phyloP scores from a whole-genome alignment of 805 yeast genomes.

The Pichia phayaonensis region DNA sequence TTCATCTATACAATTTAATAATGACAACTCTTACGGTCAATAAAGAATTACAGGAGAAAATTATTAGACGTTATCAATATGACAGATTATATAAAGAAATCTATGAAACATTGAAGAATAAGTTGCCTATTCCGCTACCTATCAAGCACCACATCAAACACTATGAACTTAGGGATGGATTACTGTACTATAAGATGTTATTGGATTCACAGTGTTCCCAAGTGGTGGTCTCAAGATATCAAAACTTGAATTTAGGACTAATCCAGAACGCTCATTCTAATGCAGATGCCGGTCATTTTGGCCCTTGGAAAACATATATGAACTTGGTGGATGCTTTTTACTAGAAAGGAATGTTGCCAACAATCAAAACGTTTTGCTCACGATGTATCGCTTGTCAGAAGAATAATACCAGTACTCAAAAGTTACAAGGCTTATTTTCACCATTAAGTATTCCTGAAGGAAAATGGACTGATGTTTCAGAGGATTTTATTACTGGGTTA shows the following conservation, averaged over 20 bases:
- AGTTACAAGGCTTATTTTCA: neutral
- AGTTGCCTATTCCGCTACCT: no score
- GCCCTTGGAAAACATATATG: neutral
- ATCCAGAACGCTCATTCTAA: neutral
- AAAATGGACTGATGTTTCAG: constrained; percentile 1
- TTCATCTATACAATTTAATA: no score
- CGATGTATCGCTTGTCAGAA: neutral
- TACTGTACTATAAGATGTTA: neutral
- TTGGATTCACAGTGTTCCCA: neutral
- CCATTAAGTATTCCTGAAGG: constrained; percentile 1
- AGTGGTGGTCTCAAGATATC: neutral
- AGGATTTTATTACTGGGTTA: constrained; percentile 1
- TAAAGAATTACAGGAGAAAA: no score
- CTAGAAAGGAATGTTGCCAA: neutral
- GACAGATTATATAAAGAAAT: no score
- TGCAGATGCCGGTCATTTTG: neutral
- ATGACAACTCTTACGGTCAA: no score
- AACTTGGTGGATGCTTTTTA: neutral
- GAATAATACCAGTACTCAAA: neutral
- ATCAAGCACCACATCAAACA: no score
- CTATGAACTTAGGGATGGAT: no score
- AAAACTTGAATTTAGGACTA: neutral
- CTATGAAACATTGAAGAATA: no score
- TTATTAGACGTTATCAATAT: no score
- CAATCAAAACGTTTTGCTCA: neutral